phyloP scores from a whole-genome alignment of 2,329 filamentous ascomycete genomes.

The Aspergillus sp. region DNA sequence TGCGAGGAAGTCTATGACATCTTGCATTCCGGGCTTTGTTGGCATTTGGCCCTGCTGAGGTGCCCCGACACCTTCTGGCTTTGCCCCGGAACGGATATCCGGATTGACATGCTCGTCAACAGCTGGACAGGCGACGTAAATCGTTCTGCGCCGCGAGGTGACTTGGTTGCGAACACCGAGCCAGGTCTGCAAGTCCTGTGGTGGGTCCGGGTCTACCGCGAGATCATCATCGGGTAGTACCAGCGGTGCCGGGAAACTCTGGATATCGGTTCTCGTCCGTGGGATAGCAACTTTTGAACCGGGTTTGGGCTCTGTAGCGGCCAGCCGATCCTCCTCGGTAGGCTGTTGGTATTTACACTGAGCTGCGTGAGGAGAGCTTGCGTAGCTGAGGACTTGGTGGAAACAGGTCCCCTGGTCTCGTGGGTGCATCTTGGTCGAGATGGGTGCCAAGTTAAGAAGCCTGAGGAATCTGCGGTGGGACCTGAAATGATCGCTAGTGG shows the following conservation, averaged over 20 bases:
- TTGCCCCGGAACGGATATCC: neutral
- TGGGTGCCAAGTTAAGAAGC: neutral
- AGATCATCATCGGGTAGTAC: slow-evolving; percentile 65
- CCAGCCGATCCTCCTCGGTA: slow-evolving; percentile 27
- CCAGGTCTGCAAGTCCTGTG: slow-evolving; percentile 61
- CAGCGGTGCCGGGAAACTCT: slow-evolving; percentile 61
- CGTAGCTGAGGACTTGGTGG: slow-evolving; percentile 17
- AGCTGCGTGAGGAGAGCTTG: slow-evolving; percentile 38
- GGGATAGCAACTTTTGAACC: neutral
- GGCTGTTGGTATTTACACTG: slow-evolving; percentile 39
- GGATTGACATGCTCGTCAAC: slow-evolving; percentile 28
- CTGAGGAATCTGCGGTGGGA: no score
- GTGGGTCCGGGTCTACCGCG: slow-evolving; percentile 55
- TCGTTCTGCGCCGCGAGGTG: slow-evolving; percentile 49
- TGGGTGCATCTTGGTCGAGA: neutral
- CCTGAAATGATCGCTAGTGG: no score
- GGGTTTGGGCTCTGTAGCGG: slow-evolving; percentile 19
- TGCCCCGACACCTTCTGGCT: neutral
- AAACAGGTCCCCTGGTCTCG: neutral
- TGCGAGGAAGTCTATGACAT: slow-evolving; percentile 49
- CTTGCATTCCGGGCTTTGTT: slow-evolving; percentile 28
- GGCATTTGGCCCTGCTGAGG: neutral
- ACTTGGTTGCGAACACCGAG: slow-evolving; percentile 55
- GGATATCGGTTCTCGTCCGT: slow-evolving; percentile 10
- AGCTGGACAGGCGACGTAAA: slow-evolving; percentile 61